Evolutionary conservation across 306 rosid genomes (phyloP), one percentile per base, ranked within the genome.

Genomic region (Cicer pinnatifidum): DNA sequence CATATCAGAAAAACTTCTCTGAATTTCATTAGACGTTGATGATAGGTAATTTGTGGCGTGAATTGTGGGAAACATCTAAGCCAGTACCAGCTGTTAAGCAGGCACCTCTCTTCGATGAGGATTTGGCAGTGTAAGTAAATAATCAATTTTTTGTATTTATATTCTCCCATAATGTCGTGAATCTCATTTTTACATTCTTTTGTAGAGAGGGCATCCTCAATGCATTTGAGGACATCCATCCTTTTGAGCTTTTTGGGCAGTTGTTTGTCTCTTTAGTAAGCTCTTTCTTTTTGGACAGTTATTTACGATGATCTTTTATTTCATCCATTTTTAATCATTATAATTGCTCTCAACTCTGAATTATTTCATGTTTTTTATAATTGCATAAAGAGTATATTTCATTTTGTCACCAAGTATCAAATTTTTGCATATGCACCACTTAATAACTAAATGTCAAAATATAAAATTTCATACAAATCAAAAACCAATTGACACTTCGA

Each of bases 81-180:
- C 89, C 99, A 19, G 86, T 95, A 63, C 99, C 99, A 35, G 97
- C 99, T 66, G 97, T 88, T 77, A 95, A 85, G 85, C 99, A 95
- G 84, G 74, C 91, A 66, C 97, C 99, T 71, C 95, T 95, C 62
- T 95, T 89, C 81, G 99, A 95, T 64, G 99, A 95, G 85, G 99
- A 95, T 82, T 84, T 95, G 81, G 97, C 96, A 56, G 99, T 88
- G 99, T 95, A 83, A 85, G 97, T 83, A 59, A 72, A 69, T 56
- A 66, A 57, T 12, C 1, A 35, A 10, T 13, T 39, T 47, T 72
- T 69, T 6, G 47, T 37, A 28, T 79, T 46, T 17, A 43, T 81
- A 73, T 72, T 61, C 52, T 45, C 46, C 20, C 43, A 11, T 52
- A 52, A 67, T 62, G 1, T 17, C 46, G 63, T 58, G 75, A 50